Base-by-base conservation (phyloP, 768 basidiomycete species). In the Cystobasidium tubakii region DNA sequence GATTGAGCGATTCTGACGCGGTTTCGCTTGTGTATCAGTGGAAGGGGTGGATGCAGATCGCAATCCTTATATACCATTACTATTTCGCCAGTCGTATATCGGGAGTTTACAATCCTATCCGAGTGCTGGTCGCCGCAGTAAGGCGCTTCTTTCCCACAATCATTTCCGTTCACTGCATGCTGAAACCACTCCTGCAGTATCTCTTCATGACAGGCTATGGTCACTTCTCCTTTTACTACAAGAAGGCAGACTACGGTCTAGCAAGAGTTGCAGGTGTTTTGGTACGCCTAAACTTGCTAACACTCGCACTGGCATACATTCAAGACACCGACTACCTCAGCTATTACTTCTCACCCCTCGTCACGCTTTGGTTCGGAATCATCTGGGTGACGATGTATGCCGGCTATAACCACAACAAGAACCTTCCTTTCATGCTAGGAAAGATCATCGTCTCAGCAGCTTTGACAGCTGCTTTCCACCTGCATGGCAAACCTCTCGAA, bases 11-110 rank as follows among this genome's bases (percentile, higher is more conserved):
- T 21, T 15, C 36, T 62, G 60, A 33, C 19, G 15, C 23, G 25
- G 9, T 50, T 50, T 50, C n/a, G n/a, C 21, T 21, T n/a, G n/a
- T 50, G 10, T 50, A 6, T 9, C 25, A 66, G 82, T 96, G 92
- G 92, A 95, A 95, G 81, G 92, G 92, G 1, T 96, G 92, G 92
- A 96, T 96, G 92, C 92, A 96, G 83, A 84, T 93, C 77, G 87
- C 85, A 19, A 91, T 96, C 76, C 85, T 96, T n/a, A 87, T 93
- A 77, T 95, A 96, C 79, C 92, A 95, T 81, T 92, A 92, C 81
- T 82, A 89, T 53, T 90, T 90, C 23, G 92, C 88, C n/a, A 92
- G 91, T 27, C 90, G 90, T 81, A 85, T 92, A 73, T 89, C 89
- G 12, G 90, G 90, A 21, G 91, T 95, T 73, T 95, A 95, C 82